phyloP scores from a whole-genome alignment of 768 basidiomycete species.

The Tulasnella sp. region DNA sequence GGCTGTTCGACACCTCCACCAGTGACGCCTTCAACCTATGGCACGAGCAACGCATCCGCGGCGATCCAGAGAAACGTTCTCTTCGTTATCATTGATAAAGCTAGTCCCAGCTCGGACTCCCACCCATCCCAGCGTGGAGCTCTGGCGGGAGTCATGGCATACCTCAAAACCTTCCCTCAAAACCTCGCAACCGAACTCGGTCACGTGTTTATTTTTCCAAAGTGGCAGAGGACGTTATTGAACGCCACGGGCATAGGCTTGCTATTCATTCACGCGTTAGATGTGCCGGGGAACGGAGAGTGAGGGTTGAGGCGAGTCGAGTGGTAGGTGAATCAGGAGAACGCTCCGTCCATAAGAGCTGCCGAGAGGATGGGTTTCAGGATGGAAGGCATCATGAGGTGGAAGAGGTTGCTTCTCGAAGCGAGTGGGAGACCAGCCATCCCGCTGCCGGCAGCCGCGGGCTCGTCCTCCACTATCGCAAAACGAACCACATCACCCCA shows the following conservation, averaged over 20 bases:
- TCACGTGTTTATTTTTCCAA: constrained; percentile 51
- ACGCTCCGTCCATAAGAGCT: constrained; percentile 47
- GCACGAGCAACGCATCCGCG: constrained; percentile 36
- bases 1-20: constrained; percentile 38
- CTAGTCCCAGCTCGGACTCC: constrained; percentile 35
- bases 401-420: constrained; percentile 43
- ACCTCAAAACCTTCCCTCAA: constrained; percentile 45
- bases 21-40: not conserved
- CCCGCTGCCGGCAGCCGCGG: too few species aligned
- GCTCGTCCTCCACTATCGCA: too few species aligned
- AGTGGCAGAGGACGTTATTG: constrained; percentile 62
- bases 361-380: constrained; percentile 62
- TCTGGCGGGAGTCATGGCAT: constrained; percentile 54
- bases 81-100: constrained; percentile 57
- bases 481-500: too few species aligned
- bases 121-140: constrained; percentile 32
- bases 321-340: constrained; percentile 55
- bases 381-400: constrained; percentile 51
- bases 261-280: constrained; percentile 42
- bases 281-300: constrained; percentile 39
- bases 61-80: constrained; percentile 41
- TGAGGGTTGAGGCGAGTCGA: constrained; percentile 59
- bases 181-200: constrained; percentile 55
- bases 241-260: constrained; percentile 47
- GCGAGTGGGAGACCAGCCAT: constrained; percentile 34